Evolutionary conservation across 129 eudicot genomes (phyloP).

Genomic region (Tagetes patula): DNA sequence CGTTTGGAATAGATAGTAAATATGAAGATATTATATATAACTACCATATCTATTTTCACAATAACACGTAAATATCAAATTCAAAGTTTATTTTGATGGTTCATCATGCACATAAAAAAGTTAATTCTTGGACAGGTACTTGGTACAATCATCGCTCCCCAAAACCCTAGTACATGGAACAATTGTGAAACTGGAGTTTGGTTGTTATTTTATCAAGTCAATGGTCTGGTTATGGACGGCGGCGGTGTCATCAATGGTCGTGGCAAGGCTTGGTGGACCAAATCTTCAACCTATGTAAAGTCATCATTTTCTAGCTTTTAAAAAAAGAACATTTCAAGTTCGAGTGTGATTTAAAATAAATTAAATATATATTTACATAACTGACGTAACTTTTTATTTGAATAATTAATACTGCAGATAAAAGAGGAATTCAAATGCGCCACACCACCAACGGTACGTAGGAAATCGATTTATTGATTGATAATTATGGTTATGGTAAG

Average conservation of each 20-base stretch:
- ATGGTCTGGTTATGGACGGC: slow-evolving; percentile 22
- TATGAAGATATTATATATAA: too few species aligned
- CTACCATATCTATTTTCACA: too few species aligned
- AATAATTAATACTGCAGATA: slow-evolving; percentile 8
- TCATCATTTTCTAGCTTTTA: too few species aligned
- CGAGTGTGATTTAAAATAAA: too few species aligned
- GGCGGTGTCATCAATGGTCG: slow-evolving; percentile 35
- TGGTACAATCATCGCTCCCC: slow-evolving; percentile 31
- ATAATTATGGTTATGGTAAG: too few species aligned
- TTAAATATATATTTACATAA: too few species aligned
- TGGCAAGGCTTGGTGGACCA: slow-evolving; percentile 36
- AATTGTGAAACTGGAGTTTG: slow-evolving; percentile 30
- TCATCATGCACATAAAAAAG: too few species aligned
- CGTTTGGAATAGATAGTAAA: too few species aligned
- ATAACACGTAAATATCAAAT: too few species aligned
- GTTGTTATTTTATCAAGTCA: slow-evolving; percentile 19
- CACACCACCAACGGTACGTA: slow-evolving; percentile 32
- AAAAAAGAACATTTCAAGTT: too few species aligned
- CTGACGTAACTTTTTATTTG: too few species aligned
- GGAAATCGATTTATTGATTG: background rate
- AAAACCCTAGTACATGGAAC: slow-evolving; percentile 29
- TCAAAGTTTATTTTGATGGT: too few species aligned
- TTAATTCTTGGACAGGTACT: slow-evolving; percentile 12
- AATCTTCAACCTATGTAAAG: slow-evolving; percentile 11
- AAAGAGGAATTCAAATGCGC: slow-evolving; percentile 6